Base-by-base conservation (phyloP, 140 eudicot genomes). In the Senecio squalidus region DNA sequence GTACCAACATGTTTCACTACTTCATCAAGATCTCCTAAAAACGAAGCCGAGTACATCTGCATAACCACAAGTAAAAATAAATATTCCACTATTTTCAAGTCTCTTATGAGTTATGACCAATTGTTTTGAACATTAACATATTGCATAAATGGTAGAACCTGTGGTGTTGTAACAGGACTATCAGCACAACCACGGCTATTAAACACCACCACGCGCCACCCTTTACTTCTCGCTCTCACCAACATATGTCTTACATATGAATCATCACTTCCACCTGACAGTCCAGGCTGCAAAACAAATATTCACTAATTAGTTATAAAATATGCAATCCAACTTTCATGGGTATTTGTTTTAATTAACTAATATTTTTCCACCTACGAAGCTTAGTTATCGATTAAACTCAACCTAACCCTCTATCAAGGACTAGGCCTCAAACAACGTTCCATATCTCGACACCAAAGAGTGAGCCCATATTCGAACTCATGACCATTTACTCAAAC, bases 1-100 rank as follows among this genome's bases (percentile, higher is more conserved):
- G 22, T 43, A 30, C 50, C 67, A 36, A 89, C 85, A 73, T 82
- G 90, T 23, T 58, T 61, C 58, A 89, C 93, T 34, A 86, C 95
- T 77, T 80, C 85, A 48, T 78, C 70, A 24, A 89, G 81, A 83
- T 89, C 97, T 62, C 89, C 97, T 9, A 82, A 71, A 73, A 73
- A 89, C 22, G 94, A 82, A 69, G 83, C 94, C 36, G 97, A 89
- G 80, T 85, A 89, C 73, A 89, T 78, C 97, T 89, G 94, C 83
- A 73, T 55, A 45, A 45, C 47, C 11, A 16, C 8, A 31, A 67
- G 34, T 9, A 36, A 36, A 10, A 9, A 15, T 15, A 36, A 9
- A 36, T 9, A 36, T 9, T 36, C 43, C 43, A 9, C 43, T 11
- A 1, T 0, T 36, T 36, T 9, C 43, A 1, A 36, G 4, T 5